Evolutionary conservation across 768 basidiomycete genomes (phyloP), one percentile per base, ranked within the genome.

Genomic region (Melanogaster broomeanus): DNA sequence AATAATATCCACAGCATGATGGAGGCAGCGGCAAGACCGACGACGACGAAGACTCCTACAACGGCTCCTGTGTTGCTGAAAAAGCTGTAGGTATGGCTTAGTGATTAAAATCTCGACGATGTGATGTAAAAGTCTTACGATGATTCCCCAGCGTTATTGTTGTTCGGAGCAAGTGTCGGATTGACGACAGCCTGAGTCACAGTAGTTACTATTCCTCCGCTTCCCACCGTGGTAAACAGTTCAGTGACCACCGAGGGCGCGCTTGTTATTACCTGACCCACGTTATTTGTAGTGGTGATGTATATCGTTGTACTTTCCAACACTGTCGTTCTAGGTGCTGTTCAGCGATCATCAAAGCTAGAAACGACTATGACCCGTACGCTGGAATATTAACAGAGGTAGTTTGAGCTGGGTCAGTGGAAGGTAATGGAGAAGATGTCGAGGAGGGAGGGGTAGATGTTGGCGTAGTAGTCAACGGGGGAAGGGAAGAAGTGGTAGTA

Each of bases 1-100:
- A 90, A 89, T 57, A 88, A 69, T 49, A 87, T 74, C 79, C 82
- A 90, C 42, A 90, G 74, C 35, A 83, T 61, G 48, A 83, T 90
- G 42, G 78, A 83, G 19, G 81, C 84, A 25, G 73, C 84, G 4
- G 90, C 86, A 18, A 98, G 77, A 25, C 93, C 95, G 16, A 95
- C 90, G 15, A 93, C 84, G 34, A 92, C 82, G 61, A 97, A 98
- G 8, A 93, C 90, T 40, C 90, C 96, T 1, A 88, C 88, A 3
- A 98, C 93, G 11, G 93, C 95, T 18, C 93, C 93, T 21, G 87
- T 89, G 64, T 96, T 90, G 44, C 68, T 68, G 70, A 96, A 95
- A 74, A 97, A 98, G 49, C 89, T 91, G 51, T 16, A 39, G 6
- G 28, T 27, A n/a, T 56, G 37, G 16, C 45, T 59, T 43, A 61